These are phyloP conservation scores for Furcasterigmium sp. DNA, from an alignment of 2,329 filamentous ascomycete species.

Conservation along the genomic window DNA sequence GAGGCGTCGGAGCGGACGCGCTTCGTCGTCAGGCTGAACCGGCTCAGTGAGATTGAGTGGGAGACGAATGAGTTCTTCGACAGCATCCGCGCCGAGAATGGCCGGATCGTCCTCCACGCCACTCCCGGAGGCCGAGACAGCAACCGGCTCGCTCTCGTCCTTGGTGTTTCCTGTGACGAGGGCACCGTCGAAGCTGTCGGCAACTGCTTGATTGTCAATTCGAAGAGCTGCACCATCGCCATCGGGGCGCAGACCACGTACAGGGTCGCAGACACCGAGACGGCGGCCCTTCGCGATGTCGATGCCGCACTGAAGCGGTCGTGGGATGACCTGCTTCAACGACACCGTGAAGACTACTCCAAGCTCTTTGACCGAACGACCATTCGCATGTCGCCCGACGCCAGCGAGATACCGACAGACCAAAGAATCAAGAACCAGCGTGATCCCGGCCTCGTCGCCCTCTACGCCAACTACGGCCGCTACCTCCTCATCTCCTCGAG, in stretches of 20 bases:
- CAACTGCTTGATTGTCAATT: slow-evolving; percentile 28
- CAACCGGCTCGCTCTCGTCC: slow-evolving; percentile 24
- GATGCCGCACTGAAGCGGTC: slow-evolving; percentile 9
- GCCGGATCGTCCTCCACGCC: slow-evolving; percentile 27
- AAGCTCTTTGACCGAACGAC: slow-evolving; percentile 15
- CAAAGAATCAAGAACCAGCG: slow-evolving; percentile 9
- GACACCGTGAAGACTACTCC: slow-evolving; percentile 15
- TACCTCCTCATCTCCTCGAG: slow-evolving; percentile 14
- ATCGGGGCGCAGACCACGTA: slow-evolving; percentile 34
- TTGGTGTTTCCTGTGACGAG: slow-evolving; percentile 20
- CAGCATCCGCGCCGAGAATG: slow-evolving; percentile 18
- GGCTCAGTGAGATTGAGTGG: slow-evolving; percentile 33
- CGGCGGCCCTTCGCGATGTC: slow-evolving; percentile 19
- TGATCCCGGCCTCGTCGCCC: slow-evolving; percentile 17
- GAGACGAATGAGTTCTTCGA: slow-evolving; percentile 39
- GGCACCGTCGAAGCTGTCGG: slow-evolving; percentile 23
- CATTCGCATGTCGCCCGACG: slow-evolving; percentile 18
- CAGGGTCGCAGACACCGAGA: slow-evolving; percentile 20
- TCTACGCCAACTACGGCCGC: slow-evolving; percentile 12
- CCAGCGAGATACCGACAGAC: slow-evolving; percentile 12
- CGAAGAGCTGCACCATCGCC: slow-evolving; percentile 26
- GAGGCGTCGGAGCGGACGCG: slow-evolving; percentile 10
- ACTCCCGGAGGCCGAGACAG: slow-evolving; percentile 28
- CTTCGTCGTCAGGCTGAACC: slow-evolving; percentile 23
- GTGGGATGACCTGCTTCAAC: slow-evolving; percentile 13